phyloP scores from a whole-genome alignment of 257 asterid genomes.

The Scutellaria galericulata region DNA sequence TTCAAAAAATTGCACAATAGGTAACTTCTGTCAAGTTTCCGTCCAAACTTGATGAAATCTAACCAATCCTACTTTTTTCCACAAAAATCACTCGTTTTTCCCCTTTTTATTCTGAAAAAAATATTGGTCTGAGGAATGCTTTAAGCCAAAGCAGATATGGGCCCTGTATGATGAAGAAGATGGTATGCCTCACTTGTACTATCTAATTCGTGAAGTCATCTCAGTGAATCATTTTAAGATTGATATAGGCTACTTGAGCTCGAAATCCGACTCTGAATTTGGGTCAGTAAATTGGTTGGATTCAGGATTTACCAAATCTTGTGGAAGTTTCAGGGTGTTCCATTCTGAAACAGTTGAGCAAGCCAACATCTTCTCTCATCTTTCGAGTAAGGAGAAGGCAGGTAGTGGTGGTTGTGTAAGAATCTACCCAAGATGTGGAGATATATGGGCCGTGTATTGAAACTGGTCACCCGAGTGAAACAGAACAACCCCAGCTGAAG shows the following conservation, averaged over 20 bases:
- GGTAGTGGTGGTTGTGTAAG: constrained; percentile 95
- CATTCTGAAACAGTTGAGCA: constrained; percentile 86
- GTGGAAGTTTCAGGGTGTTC: constrained; percentile 87
- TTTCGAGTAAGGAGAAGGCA: constrained; percentile 79
- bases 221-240: constrained; percentile 86
- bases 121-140: constrained; percentile 81
- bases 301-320: constrained; percentile 90
- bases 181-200: constrained; percentile 98
- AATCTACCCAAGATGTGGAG: constrained; percentile 89
- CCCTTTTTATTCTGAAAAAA: too few species aligned
- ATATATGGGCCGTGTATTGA: constrained; percentile 87
- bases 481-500: constrained; percentile 71
- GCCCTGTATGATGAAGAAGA: constrained; percentile 97
- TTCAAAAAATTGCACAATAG: too few species aligned
- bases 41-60: too few species aligned
- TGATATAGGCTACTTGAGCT: constrained; percentile 83
- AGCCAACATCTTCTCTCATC: constrained; percentile 91
- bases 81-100: too few species aligned
- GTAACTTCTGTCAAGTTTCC: too few species aligned
- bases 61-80: too few species aligned
- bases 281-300: constrained; percentile 91
- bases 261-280: constrained; percentile 81
- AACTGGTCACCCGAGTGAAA: constrained; percentile 96
- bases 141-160: constrained; percentile 93
- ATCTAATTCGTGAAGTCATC: constrained; percentile 83